A percentile compares a stretch with the other conserved stretches of the same genome.
Conservation (phyloP, 2,329 filamentous ascomycete genomes). For the Cladosporium austrohemisphaericum region DNA sequence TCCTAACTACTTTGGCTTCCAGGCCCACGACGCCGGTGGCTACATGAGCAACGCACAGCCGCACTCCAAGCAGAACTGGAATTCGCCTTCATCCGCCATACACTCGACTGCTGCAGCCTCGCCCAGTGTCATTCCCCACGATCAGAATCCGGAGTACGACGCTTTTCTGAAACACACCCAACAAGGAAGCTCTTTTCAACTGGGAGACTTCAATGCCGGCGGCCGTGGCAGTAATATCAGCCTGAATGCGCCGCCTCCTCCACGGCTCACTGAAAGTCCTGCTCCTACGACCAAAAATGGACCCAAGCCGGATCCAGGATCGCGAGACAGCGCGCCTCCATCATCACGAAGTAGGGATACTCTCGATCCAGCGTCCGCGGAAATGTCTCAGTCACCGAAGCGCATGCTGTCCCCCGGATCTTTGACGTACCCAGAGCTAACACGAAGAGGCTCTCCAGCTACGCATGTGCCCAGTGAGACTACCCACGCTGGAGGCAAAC, state of each 20-base stretch:
- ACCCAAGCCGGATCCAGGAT: conserved; percentile 10
- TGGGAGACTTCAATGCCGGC: conserved; percentile 35
- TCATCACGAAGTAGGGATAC: conserved; percentile 20
- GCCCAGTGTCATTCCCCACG: conserved; percentile 66
- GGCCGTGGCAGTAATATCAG: conserved; percentile 37
- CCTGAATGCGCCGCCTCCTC: conserved; percentile 27
- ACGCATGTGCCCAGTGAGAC: conserved; percentile 36
- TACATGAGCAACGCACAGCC: conserved; percentile 42
- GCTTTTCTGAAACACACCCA: conserved; percentile 73
- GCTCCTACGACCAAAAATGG: neutral
- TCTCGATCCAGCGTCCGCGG: conserved; percentile 27
- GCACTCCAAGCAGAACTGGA: conserved; percentile 69
- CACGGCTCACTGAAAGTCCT: neutral
- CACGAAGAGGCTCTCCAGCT: conserved; percentile 47
- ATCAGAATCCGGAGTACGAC: conserved; percentile 78
- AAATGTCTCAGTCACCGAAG: conserved; percentile 43
- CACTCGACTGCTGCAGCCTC: conserved; percentile 66
- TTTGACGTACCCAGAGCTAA: conserved; percentile 38
- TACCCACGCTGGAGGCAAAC: conserved; percentile 28
- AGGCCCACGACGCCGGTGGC: conserved; percentile 60
- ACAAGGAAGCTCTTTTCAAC: conserved; percentile 48
- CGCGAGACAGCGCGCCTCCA: conserved; percentile 35
- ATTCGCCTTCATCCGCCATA: conserved; percentile 65
- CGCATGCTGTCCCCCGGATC: conserved; percentile 46
- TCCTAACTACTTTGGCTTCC: conserved; percentile 83